Base-by-base conservation (phyloP, 176 grass and related monocot genomes). In the Phoenix dactylifera region DNA sequence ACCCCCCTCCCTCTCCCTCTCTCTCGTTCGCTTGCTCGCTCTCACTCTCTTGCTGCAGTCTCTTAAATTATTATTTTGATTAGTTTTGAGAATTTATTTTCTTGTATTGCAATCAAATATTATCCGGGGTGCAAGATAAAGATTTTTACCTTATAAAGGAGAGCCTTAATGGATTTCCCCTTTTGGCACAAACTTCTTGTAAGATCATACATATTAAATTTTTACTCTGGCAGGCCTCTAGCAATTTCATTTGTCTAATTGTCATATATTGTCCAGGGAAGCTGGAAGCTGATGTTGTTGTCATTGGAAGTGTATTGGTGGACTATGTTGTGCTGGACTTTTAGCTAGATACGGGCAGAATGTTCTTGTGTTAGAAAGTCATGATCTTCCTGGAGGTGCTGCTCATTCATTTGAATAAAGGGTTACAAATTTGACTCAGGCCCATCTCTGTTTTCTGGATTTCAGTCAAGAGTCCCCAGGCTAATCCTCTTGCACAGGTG, bases 361-460 rank as follows among this genome's bases (percentile, higher is more conserved):
- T 73, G 93, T 89, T 29, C 60, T 98, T 48, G 93, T 89, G 58
- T 83, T 98, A 14, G 93, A 92, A 72, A 92, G 87, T 60, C 93
- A 98, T 63, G 93, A 92, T 72, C 84, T 83, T 9, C 78, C 87
- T 9, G 87, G 87, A 63, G 87, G 93, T 25, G 84, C 84, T 22
- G 93, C 93, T 32, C 93, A 98, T 80, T 98, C 93, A 16, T 98
- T 98, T 66, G 81, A 88, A 74, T 98, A 63, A 98, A 98, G 66
- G 93, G 87, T 1, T 97, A 91, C 64, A 85, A 78, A 68, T 97
- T 97, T 73, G 87, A 97, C 53, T 97, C 92, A 23, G 93, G 92
- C 4, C 93, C 93, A 4, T 97, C 93, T 28, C 74, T 97, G 54
- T 97, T 97, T 73, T 97, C 93, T 1, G 87, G 87, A 0, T 97